Conservation (phyloP, 441 rosid species). For the Dalechampia spathulata region DNA sequence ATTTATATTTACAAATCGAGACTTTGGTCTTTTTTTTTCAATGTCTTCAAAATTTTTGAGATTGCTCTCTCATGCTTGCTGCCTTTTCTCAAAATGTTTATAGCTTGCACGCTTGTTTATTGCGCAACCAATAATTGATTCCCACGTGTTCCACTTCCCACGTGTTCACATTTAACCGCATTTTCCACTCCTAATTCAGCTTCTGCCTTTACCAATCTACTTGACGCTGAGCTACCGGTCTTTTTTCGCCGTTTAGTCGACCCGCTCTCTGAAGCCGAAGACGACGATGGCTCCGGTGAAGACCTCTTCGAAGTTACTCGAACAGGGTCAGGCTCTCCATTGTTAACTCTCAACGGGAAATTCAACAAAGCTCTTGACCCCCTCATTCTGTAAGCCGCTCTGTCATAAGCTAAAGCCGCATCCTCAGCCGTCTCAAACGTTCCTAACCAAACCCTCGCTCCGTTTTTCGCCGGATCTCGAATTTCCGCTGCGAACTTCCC, state of each 20-base stretch:
- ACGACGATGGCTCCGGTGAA: constrained; percentile 32
- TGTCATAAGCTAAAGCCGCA: constrained; percentile 78
- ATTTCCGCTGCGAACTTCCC: constrained; percentile 93
- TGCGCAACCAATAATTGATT: constrained; percentile 24
- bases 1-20: neutral
- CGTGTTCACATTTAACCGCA: constrained; percentile 19
- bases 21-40: neutral
- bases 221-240: neutral
- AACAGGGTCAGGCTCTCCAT: constrained; percentile 84
- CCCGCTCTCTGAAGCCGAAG: constrained; percentile 33
- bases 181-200: constrained; percentile 26
- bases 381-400: constrained; percentile 79
- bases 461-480: constrained; percentile 76
- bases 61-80: neutral
- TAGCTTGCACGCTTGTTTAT: neutral
- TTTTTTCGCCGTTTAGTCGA: constrained; percentile 41
- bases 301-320: constrained; percentile 65
- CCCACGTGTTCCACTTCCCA: constrained; percentile 29
- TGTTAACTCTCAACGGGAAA: constrained; percentile 64
- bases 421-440: constrained; percentile 86
- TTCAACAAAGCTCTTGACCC: constrained; percentile 76
- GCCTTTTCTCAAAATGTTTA: neutral
- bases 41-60: constrained; percentile 7
- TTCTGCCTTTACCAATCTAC: constrained; percentile 11
- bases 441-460: constrained; percentile 86